Evolutionary conservation across 1,284 basidiomycete genomes (phyloP).

Genomic region (Fomitopsis palustris): DNA sequence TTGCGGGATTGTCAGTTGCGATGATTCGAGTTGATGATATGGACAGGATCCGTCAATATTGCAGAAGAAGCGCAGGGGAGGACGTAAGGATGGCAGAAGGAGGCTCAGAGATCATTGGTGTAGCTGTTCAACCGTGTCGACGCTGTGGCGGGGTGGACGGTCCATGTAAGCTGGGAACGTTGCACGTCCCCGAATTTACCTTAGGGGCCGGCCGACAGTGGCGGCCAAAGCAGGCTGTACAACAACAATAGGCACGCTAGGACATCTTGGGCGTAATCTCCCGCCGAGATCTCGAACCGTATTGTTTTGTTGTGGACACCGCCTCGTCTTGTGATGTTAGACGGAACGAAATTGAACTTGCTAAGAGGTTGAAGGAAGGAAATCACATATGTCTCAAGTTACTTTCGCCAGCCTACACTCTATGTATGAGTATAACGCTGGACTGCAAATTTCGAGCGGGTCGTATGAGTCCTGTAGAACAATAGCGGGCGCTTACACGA

Average conservation of each 20-base stretch:
- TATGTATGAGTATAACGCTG: too few species aligned
- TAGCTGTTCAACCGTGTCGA: slow-evolving; percentile 10
- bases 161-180: neutral
- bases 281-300: neutral
- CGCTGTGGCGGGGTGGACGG: neutral
- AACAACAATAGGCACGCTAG: neutral
- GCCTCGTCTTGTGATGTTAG: neutral
- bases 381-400: too few species aligned
- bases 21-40: neutral
- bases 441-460: too few species aligned
- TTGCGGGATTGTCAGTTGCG: neutral
- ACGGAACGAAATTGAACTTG: neutral
- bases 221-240: neutral
- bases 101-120: neutral
- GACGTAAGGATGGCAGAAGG: neutral
- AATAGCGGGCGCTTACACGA: too few species aligned
- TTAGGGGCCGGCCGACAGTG: neutral
- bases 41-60: neutral
- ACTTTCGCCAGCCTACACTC: too few species aligned
- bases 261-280: neutral
- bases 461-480: too few species aligned
- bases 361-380: neutral
- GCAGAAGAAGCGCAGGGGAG: neutral
- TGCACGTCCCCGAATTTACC: neutral
- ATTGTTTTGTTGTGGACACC: neutral